phyloP scores from a whole-genome alignment of 2,329 filamentous ascomycete species.

The Pseudogymnoascus sp. region DNA sequence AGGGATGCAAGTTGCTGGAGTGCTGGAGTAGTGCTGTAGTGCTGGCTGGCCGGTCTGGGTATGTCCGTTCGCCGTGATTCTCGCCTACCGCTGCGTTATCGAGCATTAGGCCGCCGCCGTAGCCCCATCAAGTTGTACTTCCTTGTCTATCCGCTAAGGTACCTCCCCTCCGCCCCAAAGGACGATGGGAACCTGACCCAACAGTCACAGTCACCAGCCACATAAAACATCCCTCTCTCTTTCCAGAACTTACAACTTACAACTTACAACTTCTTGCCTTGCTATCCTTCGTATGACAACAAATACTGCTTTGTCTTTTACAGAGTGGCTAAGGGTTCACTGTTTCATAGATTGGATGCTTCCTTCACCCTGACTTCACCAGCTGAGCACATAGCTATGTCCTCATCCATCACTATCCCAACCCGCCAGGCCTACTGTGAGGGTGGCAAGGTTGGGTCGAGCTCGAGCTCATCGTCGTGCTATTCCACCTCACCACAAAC shows the following conservation, averaged over 20 bases:
- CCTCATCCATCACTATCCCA: constrained; percentile 65
- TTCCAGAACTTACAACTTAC: not conserved
- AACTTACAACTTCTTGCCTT: not conserved
- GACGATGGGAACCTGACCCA: not conserved
- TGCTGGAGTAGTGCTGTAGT: too few species aligned
- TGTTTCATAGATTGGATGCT: constrained; percentile 3
- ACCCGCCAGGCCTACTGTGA: constrained; percentile 34
- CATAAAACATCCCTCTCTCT: not conserved
- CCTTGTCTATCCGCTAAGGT: not conserved
- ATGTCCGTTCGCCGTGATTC: not conserved
- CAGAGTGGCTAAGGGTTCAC: not conserved
- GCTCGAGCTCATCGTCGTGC: constrained; percentile 40
- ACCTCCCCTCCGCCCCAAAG: not conserved
- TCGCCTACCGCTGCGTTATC: not conserved
- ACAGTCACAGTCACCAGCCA: not conserved
- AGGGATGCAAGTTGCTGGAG: not conserved
- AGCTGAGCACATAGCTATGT: constrained; percentile 38
- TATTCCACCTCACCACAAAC: constrained; percentile 51
- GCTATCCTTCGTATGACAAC: not conserved
- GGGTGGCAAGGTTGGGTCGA: constrained; percentile 36
- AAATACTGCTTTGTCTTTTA: not conserved
- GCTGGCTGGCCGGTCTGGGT: too few species aligned
- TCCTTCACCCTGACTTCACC: not conserved
- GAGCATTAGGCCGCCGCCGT: not conserved
- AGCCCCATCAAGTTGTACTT: not conserved